Evolutionary conservation across 371 early-diverging fungal species (phyloP), one percentile per base, ranked within the genome.

Genomic region (Apophysomyces trapeziformis): DNA sequence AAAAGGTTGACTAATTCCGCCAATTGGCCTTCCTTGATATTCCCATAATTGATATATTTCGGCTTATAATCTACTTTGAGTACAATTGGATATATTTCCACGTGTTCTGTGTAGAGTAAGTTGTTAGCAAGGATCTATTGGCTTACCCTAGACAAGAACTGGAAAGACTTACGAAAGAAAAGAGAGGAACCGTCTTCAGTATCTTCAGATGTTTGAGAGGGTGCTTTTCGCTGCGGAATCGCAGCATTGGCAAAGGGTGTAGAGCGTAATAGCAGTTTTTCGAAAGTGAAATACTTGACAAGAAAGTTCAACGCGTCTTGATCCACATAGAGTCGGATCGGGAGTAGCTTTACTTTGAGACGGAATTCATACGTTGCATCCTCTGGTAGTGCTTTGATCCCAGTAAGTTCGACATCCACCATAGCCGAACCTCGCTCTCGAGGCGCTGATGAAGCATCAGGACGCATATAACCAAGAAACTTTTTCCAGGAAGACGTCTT

Each of bases 1-100:
- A 97, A 92, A 36, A 99, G 85, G 67, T 99, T 99, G 65, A 97
- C 81, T 35, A 99, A 83, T 75, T 98, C 98, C 2, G 91, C 80
- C 18, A 93, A 65, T 76, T 95, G 88, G 18, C 95, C 90, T 62
- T 89, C 89, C 68, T 87, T 83, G 18, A 95, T 66, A 54, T 85
- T 88, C 14, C 79, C 78, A 50, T 89, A 89, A 65, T 95, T 94
- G 43, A 96, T 83, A 21, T 91, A 90, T 68, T 97, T 95, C 14
- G 98, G 96, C 73, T 98, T 98, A 82, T 98, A 99, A 76, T 99
- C 99, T 50, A 99, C 83, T 66, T 93, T 95, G 63, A 97, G 68
- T 6, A 83, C 78, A 45, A 97, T 87, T 1, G 95, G 92, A 5
- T 87, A 75, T 26, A 98, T 83, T 44, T 88, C 88, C 35, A 88